Evolutionary conservation across 768 basidiomycete species (phyloP).

Genomic region (Phaeotremella fagi): DNA sequence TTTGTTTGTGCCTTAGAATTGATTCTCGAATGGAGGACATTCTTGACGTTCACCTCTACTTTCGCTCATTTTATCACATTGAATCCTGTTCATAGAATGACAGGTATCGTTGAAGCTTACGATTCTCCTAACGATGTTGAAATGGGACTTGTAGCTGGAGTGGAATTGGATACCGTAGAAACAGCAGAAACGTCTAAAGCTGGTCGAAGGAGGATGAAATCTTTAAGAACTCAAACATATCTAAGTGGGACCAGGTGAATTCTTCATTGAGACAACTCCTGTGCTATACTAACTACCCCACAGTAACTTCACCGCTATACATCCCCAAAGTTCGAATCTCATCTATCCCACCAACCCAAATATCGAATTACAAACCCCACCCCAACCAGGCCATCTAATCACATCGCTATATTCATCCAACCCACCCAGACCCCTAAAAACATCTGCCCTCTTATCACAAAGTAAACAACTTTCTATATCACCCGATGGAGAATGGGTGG

Average conservation of each 20-base stretch:
- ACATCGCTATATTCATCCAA: constrained; percentile 14
- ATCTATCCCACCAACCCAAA: constrained; percentile 18
- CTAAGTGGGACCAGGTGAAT: constrained; percentile 6
- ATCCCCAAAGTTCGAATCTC: constrained; percentile 18
- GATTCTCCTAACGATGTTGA: neutral
- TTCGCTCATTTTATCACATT: no score
- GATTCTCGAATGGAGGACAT: no score
- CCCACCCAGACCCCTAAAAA: constrained; percentile 17
- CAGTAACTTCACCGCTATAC: constrained; percentile 13
- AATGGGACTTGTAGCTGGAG: no score
- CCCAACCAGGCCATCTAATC: constrained; percentile 11
- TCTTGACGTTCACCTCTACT: no score
- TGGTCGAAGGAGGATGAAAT: constrained; percentile 24
- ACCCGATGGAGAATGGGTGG: constrained; percentile 19
- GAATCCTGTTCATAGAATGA: no score
- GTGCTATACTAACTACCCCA: neutral
- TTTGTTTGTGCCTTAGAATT: neutral
- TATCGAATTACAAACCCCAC: neutral
- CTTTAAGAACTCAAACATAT: constrained; percentile 7
- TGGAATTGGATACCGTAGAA: no score
- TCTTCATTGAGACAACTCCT: no score
- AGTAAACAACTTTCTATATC: constrained; percentile 16
- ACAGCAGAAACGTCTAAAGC: constrained; percentile 27
- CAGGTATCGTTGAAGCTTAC: neutral
- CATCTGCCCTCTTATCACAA: constrained; percentile 18